These are phyloP conservation scores for Lecanosticta acicola DNA, from an alignment of 2,329 filamentous ascomycete species.

Conservation along the genomic window DNA sequence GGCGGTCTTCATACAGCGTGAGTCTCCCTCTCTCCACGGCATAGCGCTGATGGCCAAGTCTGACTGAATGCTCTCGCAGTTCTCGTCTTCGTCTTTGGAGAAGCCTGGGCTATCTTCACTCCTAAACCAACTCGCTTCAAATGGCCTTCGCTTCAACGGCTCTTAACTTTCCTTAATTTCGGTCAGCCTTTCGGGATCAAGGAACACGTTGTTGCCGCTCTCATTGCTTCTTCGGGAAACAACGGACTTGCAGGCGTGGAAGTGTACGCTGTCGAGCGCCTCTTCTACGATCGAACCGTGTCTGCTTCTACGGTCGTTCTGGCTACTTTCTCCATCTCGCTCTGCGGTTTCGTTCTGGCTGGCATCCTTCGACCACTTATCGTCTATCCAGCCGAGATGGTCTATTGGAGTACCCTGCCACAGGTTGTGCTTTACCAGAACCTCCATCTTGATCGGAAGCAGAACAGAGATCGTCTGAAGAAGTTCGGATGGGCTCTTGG, in stretches of 20 bases:
- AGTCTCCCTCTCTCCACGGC: neutral
- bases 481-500: constrained; percentile 40
- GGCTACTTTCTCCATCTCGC: constrained; percentile 45
- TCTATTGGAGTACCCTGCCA: constrained; percentile 41
- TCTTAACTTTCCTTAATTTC: constrained; percentile 37
- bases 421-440: constrained; percentile 37
- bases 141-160: neutral
- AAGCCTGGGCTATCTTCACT: constrained; percentile 6
- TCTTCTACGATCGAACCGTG: constrained; percentile 43
- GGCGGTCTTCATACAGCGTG: constrained; percentile 10
- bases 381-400: constrained; percentile 46
- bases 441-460: constrained; percentile 34
- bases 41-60: neutral
- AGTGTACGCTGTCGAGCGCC: constrained; percentile 42
- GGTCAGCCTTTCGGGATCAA: constrained; percentile 29
- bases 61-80: neutral
- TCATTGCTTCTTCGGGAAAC: constrained; percentile 42
- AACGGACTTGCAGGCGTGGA: constrained; percentile 34
- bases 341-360: constrained; percentile 47
- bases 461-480: constrained; percentile 37
- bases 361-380: constrained; percentile 44
- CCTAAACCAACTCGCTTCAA: constrained; percentile 2
- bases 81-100: constrained; percentile 5
- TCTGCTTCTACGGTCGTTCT: constrained; percentile 41
- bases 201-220: constrained; percentile 36